Percentiles rank a stretch among this genome's conserved stretches.
phyloP scores from a whole-genome alignment of 225 moss, liverwort and hornwort species.

The Anthoceros angustus region DNA sequence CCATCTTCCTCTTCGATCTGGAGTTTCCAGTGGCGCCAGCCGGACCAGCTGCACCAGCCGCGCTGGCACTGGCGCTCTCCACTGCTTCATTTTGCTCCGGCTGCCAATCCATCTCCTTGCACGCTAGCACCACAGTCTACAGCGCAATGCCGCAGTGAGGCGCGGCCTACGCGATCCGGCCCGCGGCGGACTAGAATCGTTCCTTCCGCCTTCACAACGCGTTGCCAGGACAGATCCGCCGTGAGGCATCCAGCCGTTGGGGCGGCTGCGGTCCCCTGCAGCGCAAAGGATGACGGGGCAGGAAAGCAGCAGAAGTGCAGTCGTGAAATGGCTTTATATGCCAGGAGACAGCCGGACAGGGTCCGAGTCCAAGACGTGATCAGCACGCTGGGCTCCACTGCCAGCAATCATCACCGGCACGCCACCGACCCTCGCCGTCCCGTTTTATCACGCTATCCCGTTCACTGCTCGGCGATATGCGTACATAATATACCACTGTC shows the following conservation, averaged over 20 bases:
- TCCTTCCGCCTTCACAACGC: too few species aligned
- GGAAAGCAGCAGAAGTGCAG: not conserved
- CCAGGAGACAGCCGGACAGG: conserved; percentile 1
- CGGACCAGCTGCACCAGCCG: conserved; percentile 7
- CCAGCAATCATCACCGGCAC: not conserved
- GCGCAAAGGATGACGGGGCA: not conserved
- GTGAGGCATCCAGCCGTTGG: not conserved
- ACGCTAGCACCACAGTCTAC: not conserved
- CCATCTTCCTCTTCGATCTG: conserved; percentile 54
- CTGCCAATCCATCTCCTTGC: not conserved
- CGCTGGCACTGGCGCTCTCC: too few species aligned
- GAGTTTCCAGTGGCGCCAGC: conserved; percentile 17
- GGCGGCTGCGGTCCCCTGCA: not conserved
- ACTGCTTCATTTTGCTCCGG: conserved; percentile 16
- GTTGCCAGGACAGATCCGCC: too few species aligned
- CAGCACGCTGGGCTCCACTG: conserved; percentile 4
- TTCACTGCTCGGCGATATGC: too few species aligned
- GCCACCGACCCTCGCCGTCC: not conserved
- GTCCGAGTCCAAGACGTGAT: not conserved
- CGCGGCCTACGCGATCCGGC: not conserved
- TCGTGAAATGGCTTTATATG: not conserved
- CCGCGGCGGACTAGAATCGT: not conserved
- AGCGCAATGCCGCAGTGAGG: not conserved
- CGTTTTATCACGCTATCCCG: too few species aligned
- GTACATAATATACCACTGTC: too few species aligned